phyloP scores from a whole-genome alignment of 2,329 filamentous ascomycete species.

The Xylaria sp. region DNA sequence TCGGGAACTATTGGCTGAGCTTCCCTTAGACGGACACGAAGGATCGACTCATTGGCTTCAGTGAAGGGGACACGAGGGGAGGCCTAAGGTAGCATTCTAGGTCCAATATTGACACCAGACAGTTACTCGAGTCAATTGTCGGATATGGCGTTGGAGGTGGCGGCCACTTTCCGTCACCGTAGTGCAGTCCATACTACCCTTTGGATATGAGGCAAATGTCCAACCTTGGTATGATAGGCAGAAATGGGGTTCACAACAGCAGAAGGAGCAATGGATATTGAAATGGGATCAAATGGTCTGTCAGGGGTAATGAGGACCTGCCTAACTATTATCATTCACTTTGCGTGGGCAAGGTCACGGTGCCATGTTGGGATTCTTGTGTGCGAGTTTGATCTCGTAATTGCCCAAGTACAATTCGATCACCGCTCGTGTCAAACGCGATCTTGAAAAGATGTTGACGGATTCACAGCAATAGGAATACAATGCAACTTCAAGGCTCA shows the following conservation, averaged over 20 bases:
- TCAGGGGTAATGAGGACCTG: not conserved
- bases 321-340: not conserved
- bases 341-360: not conserved
- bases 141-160: not conserved
- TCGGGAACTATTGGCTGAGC: not conserved
- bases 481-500: not conserved
- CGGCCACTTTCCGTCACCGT: not conserved
- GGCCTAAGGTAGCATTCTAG: not conserved
- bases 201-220: not conserved
- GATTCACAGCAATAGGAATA: not conserved
- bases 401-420: not conserved
- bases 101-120: not conserved
- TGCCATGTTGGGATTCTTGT: not conserved
- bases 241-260: not conserved
- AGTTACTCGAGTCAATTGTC: not conserved
- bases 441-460: not conserved
- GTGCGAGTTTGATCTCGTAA: not conserved
- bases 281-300: not conserved
- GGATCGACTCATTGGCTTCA: not conserved
- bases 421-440: not conserved
- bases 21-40: not conserved
- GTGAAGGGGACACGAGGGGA: not conserved
- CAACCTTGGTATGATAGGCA: not conserved
- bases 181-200: not conserved
- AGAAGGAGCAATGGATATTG: not conserved